Conservation (phyloP, 2,329 filamentous ascomycete genomes). For the Aureobasidium sp. region DNA sequence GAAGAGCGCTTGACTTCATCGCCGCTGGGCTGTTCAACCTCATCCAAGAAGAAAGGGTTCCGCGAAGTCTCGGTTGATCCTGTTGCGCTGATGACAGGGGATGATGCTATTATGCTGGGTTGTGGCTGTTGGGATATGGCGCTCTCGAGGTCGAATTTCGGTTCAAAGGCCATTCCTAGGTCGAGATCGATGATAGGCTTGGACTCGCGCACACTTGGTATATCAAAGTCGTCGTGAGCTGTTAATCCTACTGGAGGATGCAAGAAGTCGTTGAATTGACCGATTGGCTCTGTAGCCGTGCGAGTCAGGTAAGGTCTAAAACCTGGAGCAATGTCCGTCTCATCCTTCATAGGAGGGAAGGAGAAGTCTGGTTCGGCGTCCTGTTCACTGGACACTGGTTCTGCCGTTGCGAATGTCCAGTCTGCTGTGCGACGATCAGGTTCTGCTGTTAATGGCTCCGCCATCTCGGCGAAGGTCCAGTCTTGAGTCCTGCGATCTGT, state of each 20-base stretch:
- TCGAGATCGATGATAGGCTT: conserved; percentile 43
- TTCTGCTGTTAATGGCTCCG: conserved; percentile 29
- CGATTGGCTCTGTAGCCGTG: conserved; percentile 35
- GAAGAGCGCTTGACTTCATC: conserved; percentile 29
- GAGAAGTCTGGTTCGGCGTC: conserved; percentile 18
- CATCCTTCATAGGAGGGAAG: conserved; percentile 19
- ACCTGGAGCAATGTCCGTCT: conserved; percentile 25
- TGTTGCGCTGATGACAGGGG: conserved; percentile 25
- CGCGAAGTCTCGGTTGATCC: conserved; percentile 35
- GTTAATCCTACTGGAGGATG: conserved; percentile 18
- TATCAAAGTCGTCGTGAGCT: conserved; percentile 24
- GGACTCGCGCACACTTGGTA: conserved; percentile 30
- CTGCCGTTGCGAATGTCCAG: conserved; percentile 37
- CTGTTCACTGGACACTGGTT: conserved; percentile 23
- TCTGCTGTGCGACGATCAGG: conserved; percentile 40
- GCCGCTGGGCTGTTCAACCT: conserved; percentile 28
- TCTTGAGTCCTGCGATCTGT: conserved; percentile 39
- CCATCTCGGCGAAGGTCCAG: conserved; percentile 41
- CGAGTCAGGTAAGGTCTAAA: conserved; percentile 37
- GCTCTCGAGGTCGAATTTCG: conserved; percentile 16
- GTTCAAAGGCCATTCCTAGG: conserved; percentile 26
- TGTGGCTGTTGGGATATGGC: conserved; percentile 19
- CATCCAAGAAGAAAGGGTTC: conserved; percentile 46
- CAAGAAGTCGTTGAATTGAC: conserved; percentile 34
- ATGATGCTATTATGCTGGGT: conserved; percentile 36